phyloP scores from a whole-genome alignment of 177 flowering plant genomes.

The Telopea speciosissima region DNA sequence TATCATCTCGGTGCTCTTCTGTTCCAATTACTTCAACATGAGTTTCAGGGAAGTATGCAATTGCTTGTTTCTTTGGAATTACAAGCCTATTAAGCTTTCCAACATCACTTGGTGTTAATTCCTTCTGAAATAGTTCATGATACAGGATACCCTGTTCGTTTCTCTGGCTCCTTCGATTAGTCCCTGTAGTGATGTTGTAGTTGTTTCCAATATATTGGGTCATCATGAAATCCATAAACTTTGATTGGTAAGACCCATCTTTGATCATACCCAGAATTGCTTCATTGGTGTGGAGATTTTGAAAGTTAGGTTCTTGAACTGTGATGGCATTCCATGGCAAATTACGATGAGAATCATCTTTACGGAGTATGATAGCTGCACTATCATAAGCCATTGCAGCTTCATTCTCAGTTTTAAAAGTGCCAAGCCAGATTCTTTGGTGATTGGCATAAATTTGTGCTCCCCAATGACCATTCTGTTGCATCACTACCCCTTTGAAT shows the following conservation, averaged over 20 bases:
- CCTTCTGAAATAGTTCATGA: slow-evolving; percentile 46
- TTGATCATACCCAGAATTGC: slow-evolving; percentile 20
- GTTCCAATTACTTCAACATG: too few relatives aligned
- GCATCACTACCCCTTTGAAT: slow-evolving; percentile 32
- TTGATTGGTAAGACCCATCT: slow-evolving; percentile 21
- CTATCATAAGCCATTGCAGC: slow-evolving; percentile 39
- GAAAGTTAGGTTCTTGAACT: slow-evolving; percentile 19
- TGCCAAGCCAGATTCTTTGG: slow-evolving; percentile 36
- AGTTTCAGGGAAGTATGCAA: slow-evolving; percentile 32
- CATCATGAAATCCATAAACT: slow-evolving; percentile 13
- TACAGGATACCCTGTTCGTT: slow-evolving; percentile 2
- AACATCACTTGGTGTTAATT: slow-evolving; percentile 65
- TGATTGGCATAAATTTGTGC: slow-evolving; percentile 42
- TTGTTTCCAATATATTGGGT: not conserved
- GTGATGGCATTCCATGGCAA: slow-evolving; percentile 16
- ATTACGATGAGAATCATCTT: slow-evolving; percentile 23
- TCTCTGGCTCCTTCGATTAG: not conserved
- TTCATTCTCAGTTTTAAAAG: slow-evolving; percentile 25
- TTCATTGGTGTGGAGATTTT: slow-evolving; percentile 9
- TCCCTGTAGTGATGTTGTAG: too few relatives aligned
- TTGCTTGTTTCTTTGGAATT: slow-evolving; percentile 50
- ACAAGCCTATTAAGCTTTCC: slow-evolving; percentile 63
- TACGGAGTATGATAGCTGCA: slow-evolving; percentile 27
- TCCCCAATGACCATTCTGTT: slow-evolving; percentile 39
- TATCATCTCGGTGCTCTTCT: too few relatives aligned